Evolutionary conservation across 2,329 filamentous ascomycete species (phyloP).

Genomic region (Neofusicoccum umdonicola): DNA sequence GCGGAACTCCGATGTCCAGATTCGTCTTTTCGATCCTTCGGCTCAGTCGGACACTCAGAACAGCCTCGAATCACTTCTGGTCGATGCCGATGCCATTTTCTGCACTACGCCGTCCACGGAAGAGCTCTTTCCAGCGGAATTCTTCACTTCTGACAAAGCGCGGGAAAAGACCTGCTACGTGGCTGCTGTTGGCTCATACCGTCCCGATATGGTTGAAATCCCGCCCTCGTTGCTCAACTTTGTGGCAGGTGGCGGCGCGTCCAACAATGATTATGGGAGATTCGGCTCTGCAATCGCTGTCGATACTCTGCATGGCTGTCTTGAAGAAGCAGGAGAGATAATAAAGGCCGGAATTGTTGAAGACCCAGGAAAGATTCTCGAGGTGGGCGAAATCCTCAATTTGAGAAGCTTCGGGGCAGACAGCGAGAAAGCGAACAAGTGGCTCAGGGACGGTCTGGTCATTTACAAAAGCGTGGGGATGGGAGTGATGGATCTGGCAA

Average conservation of each 20-base stretch:
- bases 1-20: not conserved
- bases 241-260: too few relatives aligned
- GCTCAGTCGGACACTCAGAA: conserved; percentile 17
- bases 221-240: too few relatives aligned
- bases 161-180: conserved; percentile 21
- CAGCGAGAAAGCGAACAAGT: conserved; percentile 20
- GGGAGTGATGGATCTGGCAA: conserved; percentile 50
- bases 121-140: conserved; percentile 42
- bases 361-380: conserved; percentile 37
- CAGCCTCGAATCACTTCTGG: conserved; percentile 21
- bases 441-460: too few relatives aligned
- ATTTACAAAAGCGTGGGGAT: conserved; percentile 53
- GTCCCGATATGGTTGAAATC: conserved; percentile 49
- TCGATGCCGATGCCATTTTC: conserved; percentile 45
- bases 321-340: conserved; percentile 46
- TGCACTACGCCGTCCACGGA: conserved; percentile 48
- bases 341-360: conserved; percentile 31
- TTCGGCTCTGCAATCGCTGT: conserved; percentile 28
- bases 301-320: conserved; percentile 39
- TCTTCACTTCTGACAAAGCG: conserved; percentile 24
- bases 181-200: conserved; percentile 30
- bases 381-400: conserved; percentile 39
- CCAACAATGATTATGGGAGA: conserved; percentile 37
- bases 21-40: conserved; percentile 20
- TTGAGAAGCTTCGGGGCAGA: conserved; percentile 24